Conservation (phyloP, 768 basidiomycete species). For the Boletus sp. region DNA sequence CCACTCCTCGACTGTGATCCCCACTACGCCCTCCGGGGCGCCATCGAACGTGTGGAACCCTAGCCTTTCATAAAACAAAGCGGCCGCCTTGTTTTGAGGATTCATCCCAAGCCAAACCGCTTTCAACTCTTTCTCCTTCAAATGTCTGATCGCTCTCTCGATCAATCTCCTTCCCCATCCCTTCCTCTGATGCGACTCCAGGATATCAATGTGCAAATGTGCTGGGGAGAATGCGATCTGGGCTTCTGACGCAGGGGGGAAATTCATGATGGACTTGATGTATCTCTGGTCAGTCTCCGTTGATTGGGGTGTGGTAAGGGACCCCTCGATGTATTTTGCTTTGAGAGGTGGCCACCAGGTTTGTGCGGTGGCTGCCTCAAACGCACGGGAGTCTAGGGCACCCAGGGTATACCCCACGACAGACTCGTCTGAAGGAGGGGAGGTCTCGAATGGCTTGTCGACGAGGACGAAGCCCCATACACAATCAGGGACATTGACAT, state of each 20-base stretch:
- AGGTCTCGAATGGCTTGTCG: constrained; percentile 34
- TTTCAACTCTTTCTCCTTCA: constrained; percentile 45
- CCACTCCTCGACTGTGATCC: constrained; percentile 49
- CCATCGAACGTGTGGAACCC: constrained; percentile 62
- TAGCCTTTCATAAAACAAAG: constrained; percentile 57
- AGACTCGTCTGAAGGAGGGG: constrained; percentile 31
- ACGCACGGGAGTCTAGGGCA: constrained; percentile 63
- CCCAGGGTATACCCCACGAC: constrained; percentile 75
- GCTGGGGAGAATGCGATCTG: constrained; percentile 66
- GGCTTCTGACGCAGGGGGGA: constrained; percentile 45
- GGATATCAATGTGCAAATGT: constrained; percentile 73
- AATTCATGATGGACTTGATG: constrained; percentile 35
- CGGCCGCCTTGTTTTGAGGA: constrained; percentile 57
- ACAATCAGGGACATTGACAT: constrained; percentile 57
- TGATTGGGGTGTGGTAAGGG: constrained; percentile 12
- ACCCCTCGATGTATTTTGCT: constrained; percentile 46
- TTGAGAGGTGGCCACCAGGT: constrained; percentile 69
- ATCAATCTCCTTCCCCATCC: constrained; percentile 74
- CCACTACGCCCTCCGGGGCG: constrained; percentile 49
- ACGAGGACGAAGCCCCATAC: constrained; percentile 77
- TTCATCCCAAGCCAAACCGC: constrained; percentile 72
- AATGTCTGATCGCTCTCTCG: constrained; percentile 48
- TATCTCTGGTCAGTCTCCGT: constrained; percentile 29
- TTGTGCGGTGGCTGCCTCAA: constrained; percentile 51
- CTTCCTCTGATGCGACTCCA: constrained; percentile 61